phyloP scores from a whole-genome alignment of 1,139 yeast genomes.

The Taiozyma sp. region DNA sequence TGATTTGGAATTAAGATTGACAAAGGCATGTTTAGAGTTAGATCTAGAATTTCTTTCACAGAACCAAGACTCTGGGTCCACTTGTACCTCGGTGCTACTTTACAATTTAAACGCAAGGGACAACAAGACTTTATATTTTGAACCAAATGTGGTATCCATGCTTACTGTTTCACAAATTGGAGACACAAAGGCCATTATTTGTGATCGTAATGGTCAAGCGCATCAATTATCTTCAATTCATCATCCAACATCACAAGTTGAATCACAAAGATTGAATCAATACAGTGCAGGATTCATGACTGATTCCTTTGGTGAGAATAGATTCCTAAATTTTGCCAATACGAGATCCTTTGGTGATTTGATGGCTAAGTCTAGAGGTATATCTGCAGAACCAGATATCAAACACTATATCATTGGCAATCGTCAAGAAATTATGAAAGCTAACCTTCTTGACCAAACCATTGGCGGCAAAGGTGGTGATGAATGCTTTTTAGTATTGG shows the following conservation, averaged over 20 bases:
- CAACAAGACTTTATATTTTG: slow-evolving; percentile 57
- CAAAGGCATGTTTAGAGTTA: slow-evolving; percentile 56
- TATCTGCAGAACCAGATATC: slow-evolving; percentile 90
- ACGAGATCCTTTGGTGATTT: slow-evolving; percentile 93
- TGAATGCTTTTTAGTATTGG: slow-evolving; percentile 73
- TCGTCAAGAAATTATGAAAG: slow-evolving; percentile 27
- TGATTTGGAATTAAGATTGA: slow-evolving; percentile 57
- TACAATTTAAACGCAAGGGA: slow-evolving; percentile 38
- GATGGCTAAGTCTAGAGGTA: slow-evolving; percentile 74
- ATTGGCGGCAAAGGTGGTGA: slow-evolving; percentile 49
- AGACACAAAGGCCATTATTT: slow-evolving; percentile 83
- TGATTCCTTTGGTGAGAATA: slow-evolving; percentile 90
- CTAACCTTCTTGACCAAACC: slow-evolving; percentile 29
- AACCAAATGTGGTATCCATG: slow-evolving; percentile 62
- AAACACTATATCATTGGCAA: slow-evolving; percentile 62
- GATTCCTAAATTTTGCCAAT: slow-evolving; percentile 78
- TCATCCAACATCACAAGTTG: slow-evolving; percentile 83
- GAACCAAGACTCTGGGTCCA: slow-evolving; percentile 59
- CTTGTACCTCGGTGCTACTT: slow-evolving; percentile 76
- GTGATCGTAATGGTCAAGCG: slow-evolving; percentile 73
- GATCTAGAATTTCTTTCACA: slow-evolving; percentile 41
- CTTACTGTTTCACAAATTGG: slow-evolving; percentile 90
- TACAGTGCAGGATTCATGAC: slow-evolving; percentile 74
- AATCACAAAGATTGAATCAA: slow-evolving; percentile 64
- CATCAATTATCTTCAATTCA: slow-evolving; percentile 76